Evolutionary conservation across 306 rosid species (phyloP).

Genomic region (Astragalus glycyphyllos): DNA sequence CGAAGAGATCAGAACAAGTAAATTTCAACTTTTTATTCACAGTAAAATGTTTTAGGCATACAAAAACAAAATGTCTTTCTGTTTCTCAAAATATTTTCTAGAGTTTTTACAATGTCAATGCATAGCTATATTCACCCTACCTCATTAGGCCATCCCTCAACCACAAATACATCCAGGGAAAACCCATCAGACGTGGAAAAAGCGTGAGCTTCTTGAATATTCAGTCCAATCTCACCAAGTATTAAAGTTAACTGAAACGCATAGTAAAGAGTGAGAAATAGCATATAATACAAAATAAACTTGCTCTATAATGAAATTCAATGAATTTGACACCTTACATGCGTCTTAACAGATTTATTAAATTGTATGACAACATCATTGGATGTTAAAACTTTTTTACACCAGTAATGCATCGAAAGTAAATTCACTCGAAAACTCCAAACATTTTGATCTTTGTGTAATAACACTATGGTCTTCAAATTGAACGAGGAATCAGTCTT

Average conservation of each 20-base stretch:
- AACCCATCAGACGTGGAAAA: slow-evolving; percentile 95
- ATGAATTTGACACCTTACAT: slow-evolving; percentile 17
- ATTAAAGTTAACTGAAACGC: slow-evolving; percentile 81
- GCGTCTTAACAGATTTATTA: slow-evolving; percentile 20
- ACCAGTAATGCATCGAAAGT: slow-evolving; percentile 16
- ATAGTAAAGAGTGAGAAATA: slow-evolving; percentile 42
- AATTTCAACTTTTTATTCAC: slow-evolving; percentile 8
- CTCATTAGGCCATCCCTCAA: slow-evolving; percentile 93
- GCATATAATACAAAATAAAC: slow-evolving; percentile 28
- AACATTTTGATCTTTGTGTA: slow-evolving; percentile 25
- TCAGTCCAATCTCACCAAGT: slow-evolving; percentile 90
- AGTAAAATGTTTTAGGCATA: slow-evolving; percentile 36
- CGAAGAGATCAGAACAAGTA: slow-evolving; percentile 7
- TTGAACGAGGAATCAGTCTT: slow-evolving; percentile 22
- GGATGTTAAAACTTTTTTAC: neutral
- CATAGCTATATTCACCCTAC: slow-evolving; percentile 54
- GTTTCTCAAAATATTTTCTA: slow-evolving; percentile 36
- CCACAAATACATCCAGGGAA: slow-evolving; percentile 97
- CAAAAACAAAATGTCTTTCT: slow-evolving; percentile 15
- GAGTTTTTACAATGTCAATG: slow-evolving; percentile 28
- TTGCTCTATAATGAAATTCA: slow-evolving; percentile 18
- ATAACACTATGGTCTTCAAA: slow-evolving; percentile 22
- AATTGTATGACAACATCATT: neutral
- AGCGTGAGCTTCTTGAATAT: slow-evolving; percentile 99
- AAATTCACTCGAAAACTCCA: slow-evolving; percentile 27